phyloP scores from a whole-genome alignment of 169 alveolate genomes.

The Blepharisma undulans region DNA sequence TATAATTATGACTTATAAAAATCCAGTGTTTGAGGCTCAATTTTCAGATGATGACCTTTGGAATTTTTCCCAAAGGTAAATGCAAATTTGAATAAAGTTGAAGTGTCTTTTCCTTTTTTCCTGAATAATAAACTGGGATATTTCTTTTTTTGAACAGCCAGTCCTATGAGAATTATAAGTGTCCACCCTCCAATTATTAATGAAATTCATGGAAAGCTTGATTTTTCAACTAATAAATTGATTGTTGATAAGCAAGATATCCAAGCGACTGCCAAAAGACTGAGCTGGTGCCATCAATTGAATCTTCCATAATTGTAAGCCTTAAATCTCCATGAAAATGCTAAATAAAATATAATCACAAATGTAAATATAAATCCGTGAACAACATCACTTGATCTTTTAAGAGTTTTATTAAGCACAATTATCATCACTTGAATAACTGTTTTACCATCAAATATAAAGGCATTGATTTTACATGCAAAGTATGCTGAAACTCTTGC shows the following conservation, averaged over 20 bases:
- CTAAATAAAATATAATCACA: not conserved
- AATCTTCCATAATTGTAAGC: not conserved
- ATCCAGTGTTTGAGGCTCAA: too few relatives aligned
- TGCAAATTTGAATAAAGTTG: not conserved
- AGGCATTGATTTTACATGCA: not conserved
- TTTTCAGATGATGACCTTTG: too few relatives aligned
- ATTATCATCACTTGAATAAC: not conserved
- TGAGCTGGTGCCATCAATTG: not conserved
- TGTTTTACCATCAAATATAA: not conserved
- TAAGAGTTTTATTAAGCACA: not conserved
- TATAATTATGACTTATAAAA: too few relatives aligned
- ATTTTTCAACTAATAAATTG: not conserved
- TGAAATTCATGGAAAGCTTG: not conserved
- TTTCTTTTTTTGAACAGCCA: not conserved
- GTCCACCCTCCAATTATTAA: not conserved
- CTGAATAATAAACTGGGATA: slow-evolving; percentile 1
- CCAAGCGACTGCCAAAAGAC: not conserved
- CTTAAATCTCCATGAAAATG: not conserved
- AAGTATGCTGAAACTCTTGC: not conserved
- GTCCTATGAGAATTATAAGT: not conserved
- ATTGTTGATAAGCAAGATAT: not conserved
- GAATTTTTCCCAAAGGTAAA: too few relatives aligned
- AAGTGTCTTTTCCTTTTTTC: not conserved
- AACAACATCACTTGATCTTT: not conserved
- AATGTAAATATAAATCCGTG: not conserved